Conservation (phyloP, 441 rosid species). For the Euphorbia schlechtendalii region DNA sequence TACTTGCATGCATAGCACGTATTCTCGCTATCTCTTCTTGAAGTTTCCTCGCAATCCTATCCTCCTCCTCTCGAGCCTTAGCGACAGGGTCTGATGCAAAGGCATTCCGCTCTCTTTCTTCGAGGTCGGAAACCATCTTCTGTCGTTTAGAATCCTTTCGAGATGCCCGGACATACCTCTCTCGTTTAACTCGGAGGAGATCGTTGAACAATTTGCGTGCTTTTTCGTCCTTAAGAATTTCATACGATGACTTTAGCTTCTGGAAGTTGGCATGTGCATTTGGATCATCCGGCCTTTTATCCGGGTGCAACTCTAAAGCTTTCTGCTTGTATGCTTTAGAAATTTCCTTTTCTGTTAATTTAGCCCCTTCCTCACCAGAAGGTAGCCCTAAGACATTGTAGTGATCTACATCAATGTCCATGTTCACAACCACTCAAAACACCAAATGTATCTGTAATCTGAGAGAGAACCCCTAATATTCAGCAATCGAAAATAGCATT, state of each 20-base stretch:
- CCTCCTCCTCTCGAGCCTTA: slow-evolving; percentile 49
- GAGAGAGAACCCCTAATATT: too few relatives aligned
- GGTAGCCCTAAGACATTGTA: slow-evolving; percentile 66
- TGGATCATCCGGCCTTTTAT: slow-evolving; percentile 79
- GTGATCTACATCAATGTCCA: slow-evolving; percentile 50
- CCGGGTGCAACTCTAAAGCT: slow-evolving; percentile 79
- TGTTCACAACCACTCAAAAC: background rate
- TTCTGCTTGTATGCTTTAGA: slow-evolving; percentile 63
- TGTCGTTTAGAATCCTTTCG: slow-evolving; percentile 64
- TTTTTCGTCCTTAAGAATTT: slow-evolving; percentile 72
- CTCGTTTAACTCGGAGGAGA: slow-evolving; percentile 47
- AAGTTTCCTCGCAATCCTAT: slow-evolving; percentile 56
- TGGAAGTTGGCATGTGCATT: slow-evolving; percentile 72
- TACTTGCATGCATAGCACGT: slow-evolving; percentile 52
- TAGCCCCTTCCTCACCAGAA: slow-evolving; percentile 78
- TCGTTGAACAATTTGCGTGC: slow-evolving; percentile 63
- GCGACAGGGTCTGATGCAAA: slow-evolving; percentile 33
- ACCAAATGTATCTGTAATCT: background rate
- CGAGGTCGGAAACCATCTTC: slow-evolving; percentile 77
- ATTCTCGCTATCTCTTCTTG: slow-evolving; percentile 68
- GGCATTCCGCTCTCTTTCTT: slow-evolving; percentile 57
- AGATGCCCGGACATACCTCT: slow-evolving; percentile 28
- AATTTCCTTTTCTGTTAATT: slow-evolving; percentile 62
- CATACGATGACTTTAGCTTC: slow-evolving; percentile 67
- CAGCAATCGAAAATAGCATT: too few relatives aligned